These are phyloP conservation scores for Halophytophthora batemanensis DNA, from an alignment of 352 stramenopile genomes.

Conservation along the genomic window DNA sequence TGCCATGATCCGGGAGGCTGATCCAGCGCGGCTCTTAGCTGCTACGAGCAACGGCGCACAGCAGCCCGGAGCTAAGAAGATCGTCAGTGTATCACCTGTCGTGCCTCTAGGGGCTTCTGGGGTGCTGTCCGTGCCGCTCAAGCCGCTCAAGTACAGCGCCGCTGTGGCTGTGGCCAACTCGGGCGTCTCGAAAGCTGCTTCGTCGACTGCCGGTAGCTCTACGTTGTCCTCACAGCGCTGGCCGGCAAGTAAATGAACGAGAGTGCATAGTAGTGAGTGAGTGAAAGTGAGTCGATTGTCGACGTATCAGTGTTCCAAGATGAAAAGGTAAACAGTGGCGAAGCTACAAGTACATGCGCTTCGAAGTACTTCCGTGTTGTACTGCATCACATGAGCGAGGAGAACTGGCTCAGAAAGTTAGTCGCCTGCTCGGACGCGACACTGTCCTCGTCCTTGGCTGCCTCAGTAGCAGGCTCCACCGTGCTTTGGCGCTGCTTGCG, in stretches of 20 bases:
- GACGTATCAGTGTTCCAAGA: background rate
- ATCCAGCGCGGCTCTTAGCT: constrained; percentile 46
- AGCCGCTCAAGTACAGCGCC: background rate
- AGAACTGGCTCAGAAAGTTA: constrained; percentile 58
- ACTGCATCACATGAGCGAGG: constrained; percentile 29
- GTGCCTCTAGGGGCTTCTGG: constrained; percentile 3
- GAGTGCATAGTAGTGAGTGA: constrained; percentile 1
- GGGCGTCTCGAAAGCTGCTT: too few species aligned
- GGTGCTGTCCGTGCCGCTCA: background rate
- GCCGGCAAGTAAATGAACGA: background rate
- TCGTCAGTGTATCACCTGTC: constrained; percentile 8
- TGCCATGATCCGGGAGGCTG: constrained; percentile 64
- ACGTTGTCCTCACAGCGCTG: background rate
- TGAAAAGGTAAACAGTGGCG: background rate
- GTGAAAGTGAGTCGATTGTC: constrained; percentile 11
- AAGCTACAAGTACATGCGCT: too few species aligned
- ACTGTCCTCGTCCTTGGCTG: constrained; percentile 15
- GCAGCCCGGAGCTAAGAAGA: constrained; percentile 2
- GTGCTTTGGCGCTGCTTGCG: constrained; percentile 30
- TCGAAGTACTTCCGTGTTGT: constrained; percentile 2
- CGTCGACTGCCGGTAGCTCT: too few species aligned
- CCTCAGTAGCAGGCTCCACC: background rate
- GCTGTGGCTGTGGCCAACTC: too few species aligned
- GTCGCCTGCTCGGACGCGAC: constrained; percentile 46
- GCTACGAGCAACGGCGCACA: background rate